These are phyloP conservation scores for Boletus rufocinnamomeus DNA, from an alignment of 768 basidiomycete species.

Conservation along the genomic window DNA sequence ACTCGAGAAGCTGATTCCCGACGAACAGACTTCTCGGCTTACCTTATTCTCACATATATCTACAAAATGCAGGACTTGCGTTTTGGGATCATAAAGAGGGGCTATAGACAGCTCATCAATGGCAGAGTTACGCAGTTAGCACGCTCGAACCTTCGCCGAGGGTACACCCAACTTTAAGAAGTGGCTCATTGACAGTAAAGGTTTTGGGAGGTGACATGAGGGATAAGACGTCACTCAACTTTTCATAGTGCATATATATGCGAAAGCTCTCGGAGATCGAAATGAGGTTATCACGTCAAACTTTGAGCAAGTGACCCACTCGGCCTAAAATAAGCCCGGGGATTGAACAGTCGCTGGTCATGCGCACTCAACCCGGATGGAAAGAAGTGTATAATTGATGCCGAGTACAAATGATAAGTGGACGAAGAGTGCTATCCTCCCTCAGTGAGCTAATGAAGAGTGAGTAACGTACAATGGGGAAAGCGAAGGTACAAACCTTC, in stretches of 20 bases:
- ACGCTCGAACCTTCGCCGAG: constrained; percentile 59
- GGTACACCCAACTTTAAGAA: constrained; percentile 54
- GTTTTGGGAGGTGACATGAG: constrained; percentile 20
- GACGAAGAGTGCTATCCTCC: constrained; percentile 11
- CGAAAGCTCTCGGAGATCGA: constrained; percentile 3
- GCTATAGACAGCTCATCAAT: constrained; percentile 37
- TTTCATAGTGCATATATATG: constrained; percentile 12
- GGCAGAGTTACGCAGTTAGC: neutral
- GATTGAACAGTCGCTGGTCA: neutral
- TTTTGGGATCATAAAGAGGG: constrained; percentile 60
- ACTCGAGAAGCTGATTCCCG: neutral
- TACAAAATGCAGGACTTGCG: constrained; percentile 63
- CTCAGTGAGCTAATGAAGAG: constrained; percentile 48
- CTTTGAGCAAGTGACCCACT: constrained; percentile 11
- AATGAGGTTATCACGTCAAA: constrained; percentile 11
- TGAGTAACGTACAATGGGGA: constrained; percentile 12
- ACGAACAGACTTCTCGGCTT: neutral
- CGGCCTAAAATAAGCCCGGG: neutral
- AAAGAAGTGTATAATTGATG: constrained; percentile 21
- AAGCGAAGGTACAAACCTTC: constrained; percentile 58
- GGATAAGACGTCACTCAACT: neutral
- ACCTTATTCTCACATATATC: constrained; percentile 47
- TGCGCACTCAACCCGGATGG: neutral
- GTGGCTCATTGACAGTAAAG: constrained; percentile 37
- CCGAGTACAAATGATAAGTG: constrained; percentile 21